A percentile compares a stretch with the other conserved stretches of the same genome.
Conservation (phyloP, 169 alveolate species). For the Plasmodium vivax region DNA sequence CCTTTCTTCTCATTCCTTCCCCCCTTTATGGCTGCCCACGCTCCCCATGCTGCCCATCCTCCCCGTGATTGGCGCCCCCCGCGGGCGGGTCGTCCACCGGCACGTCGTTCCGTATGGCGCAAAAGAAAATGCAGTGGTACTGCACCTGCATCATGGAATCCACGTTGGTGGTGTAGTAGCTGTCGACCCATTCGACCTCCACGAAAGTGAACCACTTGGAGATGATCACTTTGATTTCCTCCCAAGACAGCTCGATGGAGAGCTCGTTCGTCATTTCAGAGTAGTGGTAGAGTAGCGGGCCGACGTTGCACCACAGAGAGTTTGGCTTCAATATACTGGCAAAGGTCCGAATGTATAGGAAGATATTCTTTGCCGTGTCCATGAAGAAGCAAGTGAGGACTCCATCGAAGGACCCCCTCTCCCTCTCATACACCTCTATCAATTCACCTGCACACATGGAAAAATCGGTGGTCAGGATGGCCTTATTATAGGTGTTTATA, state of each 20-base stretch:
- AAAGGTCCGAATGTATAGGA: slow-evolving; percentile 95
- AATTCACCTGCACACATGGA: slow-evolving; percentile 99
- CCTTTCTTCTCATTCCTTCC: too few relatives aligned
- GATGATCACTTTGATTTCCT: slow-evolving; percentile 87
- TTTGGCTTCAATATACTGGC: slow-evolving; percentile 90
- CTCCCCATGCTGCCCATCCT: too few relatives aligned
- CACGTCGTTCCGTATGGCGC: slow-evolving; percentile 87
- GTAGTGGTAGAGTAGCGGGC: slow-evolving; percentile 98
- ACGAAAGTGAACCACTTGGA: slow-evolving; percentile 87
- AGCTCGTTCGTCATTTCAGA: slow-evolving; percentile 92
- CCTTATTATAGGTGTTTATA: slow-evolving; percentile 86
- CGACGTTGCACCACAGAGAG: slow-evolving; percentile 98
- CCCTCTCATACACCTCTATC: slow-evolving; percentile 88
- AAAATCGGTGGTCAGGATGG: slow-evolving; percentile 83
- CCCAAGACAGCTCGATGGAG: slow-evolving; percentile 96
- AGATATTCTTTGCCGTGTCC: slow-evolving; percentile 98
- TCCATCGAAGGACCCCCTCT: slow-evolving; percentile 91
- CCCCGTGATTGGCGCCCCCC: not conserved
- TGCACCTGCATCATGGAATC: slow-evolving; percentile 92
- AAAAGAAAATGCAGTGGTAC: slow-evolving; percentile 91
- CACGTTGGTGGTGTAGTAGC: slow-evolving; percentile 89
- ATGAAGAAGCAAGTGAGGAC: slow-evolving; percentile 96
- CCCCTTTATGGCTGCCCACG: not conserved
- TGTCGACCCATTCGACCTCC: slow-evolving; percentile 88
- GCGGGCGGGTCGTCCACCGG: slow-evolving; percentile 17